Conservation (phyloP, 805 yeast genomes). For the Cyberlindnera euphorbiae region DNA sequence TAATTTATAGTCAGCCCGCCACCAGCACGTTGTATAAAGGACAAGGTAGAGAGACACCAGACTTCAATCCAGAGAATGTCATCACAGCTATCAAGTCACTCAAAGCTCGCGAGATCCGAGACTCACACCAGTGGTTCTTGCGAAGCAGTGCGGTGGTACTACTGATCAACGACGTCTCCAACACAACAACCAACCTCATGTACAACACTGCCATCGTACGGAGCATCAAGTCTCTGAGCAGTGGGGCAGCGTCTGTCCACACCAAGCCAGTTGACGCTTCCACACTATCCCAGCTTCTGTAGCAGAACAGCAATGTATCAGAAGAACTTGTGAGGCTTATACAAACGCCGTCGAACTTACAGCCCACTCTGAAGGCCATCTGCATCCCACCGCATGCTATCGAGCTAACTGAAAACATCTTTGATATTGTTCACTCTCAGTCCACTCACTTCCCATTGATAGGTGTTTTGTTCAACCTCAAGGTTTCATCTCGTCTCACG, state of each 20-base stretch:
- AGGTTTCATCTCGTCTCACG: conserved; percentile 7
- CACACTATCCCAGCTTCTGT: conserved; percentile 1
- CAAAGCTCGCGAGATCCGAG: conserved; percentile 4
- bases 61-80: conserved; percentile 6
- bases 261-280: conserved; percentile 9
- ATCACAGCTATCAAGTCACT: conserved; percentile 6
- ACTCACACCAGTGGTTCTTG: conserved; percentile 4
- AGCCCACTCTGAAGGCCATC: conserved; percentile 13
- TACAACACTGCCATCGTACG: conserved; percentile 5
- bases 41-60: not conserved
- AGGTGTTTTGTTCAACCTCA: conserved; percentile 10
- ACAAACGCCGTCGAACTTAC: too few relatives aligned
- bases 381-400: conserved; percentile 15
- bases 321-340: conserved; percentile 1
- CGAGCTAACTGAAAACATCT: conserved; percentile 6
- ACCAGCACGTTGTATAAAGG: conserved; percentile 5
- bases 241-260: conserved; percentile 4
- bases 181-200: conserved; percentile 10
- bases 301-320: conserved; percentile 4
- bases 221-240: conserved; percentile 5
- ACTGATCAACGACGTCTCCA: conserved; percentile 8
- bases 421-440: conserved; percentile 6
- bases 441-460: conserved; percentile 5
- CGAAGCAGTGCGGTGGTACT: conserved; percentile 7
- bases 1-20: conserved; percentile 6